These are phyloP conservation scores for Chamaecyparis obtusa DNA, from an alignment of 75 land plant species.

Conservation along the genomic window DNA sequence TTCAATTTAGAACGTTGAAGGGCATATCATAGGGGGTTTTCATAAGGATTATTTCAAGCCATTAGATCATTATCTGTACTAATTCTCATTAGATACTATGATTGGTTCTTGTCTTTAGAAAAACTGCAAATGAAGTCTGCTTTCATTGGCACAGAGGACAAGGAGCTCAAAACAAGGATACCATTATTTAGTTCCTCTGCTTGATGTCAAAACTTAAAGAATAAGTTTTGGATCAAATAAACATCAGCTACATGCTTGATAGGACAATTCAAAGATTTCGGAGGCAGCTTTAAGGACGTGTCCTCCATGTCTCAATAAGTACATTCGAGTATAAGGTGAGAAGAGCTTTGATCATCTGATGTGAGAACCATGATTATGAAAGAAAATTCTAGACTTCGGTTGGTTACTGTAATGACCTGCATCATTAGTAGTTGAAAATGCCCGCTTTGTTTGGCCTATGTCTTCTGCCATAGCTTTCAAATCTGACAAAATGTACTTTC, in stretches of 20 bases:
- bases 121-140: not conserved
- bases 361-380: conserved; percentile 47
- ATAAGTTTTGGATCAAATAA: not conserved
- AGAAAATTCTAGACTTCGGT: conserved; percentile 38
- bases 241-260: conserved; percentile 66
- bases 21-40: not conserved
- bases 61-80: not conserved
- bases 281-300: conserved; percentile 68
- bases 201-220: not conserved
- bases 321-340: conserved; percentile 74
- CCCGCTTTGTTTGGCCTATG: conserved; percentile 11
- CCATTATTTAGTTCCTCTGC: not conserved
- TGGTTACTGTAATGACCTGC: no score
- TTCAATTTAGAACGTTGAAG: not conserved
- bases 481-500: conserved; percentile 55
- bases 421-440: no score
- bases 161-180: not conserved
- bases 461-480: conserved; percentile 49
- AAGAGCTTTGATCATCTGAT: conserved; percentile 57
- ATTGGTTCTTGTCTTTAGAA: not conserved
- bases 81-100: not conserved
- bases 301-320: conserved; percentile 60
- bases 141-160: not conserved
- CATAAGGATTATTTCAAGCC: not conserved
- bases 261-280: conserved; percentile 40